These are phyloP conservation scores for Chrysanthemum seticuspe DNA, from an alignment of 129 eudicot genomes.

Conservation along the genomic window DNA sequence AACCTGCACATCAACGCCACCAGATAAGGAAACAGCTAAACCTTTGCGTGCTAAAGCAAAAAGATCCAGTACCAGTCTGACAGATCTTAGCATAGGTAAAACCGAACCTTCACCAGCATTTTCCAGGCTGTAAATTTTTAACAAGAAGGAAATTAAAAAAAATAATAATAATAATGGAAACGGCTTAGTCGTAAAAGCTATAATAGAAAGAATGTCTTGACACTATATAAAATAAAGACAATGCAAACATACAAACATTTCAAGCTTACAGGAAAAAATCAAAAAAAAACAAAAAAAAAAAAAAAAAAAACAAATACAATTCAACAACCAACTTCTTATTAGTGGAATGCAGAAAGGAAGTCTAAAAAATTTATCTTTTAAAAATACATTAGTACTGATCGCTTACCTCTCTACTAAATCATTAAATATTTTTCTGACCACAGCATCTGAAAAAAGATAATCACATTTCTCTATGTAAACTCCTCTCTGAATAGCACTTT, in stretches of 20 bases:
- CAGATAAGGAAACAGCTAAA: constrained; percentile 40
- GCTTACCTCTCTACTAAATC: constrained; percentile 85
- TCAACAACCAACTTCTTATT: too few relatives aligned
- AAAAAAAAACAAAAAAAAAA: too few relatives aligned
- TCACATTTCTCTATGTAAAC: constrained; percentile 24
- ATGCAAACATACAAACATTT: too few relatives aligned
- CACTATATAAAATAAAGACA: too few relatives aligned
- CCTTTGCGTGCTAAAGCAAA: constrained; percentile 45
- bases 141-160: too few relatives aligned
- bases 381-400: background rate
- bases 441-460: constrained; percentile 50
- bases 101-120: constrained; percentile 93
- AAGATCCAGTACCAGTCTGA: constrained; percentile 66
- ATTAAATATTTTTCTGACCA: constrained; percentile 46
- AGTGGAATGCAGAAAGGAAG: too few relatives aligned
- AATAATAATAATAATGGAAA: background rate
- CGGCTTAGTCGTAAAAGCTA: too few relatives aligned
- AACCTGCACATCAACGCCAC: constrained; percentile 66
- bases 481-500: constrained; percentile 53
- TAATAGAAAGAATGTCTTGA: too few relatives aligned
- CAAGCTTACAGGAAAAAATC: too few relatives aligned
- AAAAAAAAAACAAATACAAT: too few relatives aligned
- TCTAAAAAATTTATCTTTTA: too few relatives aligned
- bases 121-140: constrained; percentile 63
- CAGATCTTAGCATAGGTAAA: constrained; percentile 86